A percentile compares a stretch with the other conserved stretches of the same genome.
Evolutionary conservation across 1,284 basidiomycete genomes (phyloP).

Genomic region (Ceratobasidium sp.): DNA sequence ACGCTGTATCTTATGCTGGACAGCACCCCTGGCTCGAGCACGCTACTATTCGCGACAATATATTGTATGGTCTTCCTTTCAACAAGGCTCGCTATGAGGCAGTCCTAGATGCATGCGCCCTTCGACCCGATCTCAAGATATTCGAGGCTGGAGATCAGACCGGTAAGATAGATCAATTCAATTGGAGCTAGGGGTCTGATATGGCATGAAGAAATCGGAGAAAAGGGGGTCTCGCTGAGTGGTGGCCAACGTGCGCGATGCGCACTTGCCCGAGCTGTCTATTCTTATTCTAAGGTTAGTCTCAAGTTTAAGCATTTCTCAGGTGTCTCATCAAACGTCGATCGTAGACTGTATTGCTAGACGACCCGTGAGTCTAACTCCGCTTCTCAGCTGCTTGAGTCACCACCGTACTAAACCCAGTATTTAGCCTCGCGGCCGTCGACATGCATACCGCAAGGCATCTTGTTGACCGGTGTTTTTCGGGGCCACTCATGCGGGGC

Average conservation of each 20-base stretch:
- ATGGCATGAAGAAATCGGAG: slow-evolving; percentile 68
- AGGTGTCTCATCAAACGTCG: slow-evolving; percentile 31
- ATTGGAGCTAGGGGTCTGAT: slow-evolving; percentile 1
- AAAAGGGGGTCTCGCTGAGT: slow-evolving; percentile 70
- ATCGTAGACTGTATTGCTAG: slow-evolving; percentile 76
- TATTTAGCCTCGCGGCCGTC: slow-evolving; percentile 77
- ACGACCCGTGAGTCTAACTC: slow-evolving; percentile 71
- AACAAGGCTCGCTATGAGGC: slow-evolving; percentile 76
- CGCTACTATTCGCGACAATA: slow-evolving; percentile 83
- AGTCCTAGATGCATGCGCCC: slow-evolving; percentile 83
- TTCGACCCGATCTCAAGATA: slow-evolving; percentile 75
- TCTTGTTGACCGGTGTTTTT: slow-evolving; percentile 70
- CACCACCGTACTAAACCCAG: slow-evolving; percentile 2
- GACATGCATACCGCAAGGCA: slow-evolving; percentile 89
- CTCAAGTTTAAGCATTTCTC: slow-evolving; percentile 35
- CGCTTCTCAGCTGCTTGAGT: not conserved
- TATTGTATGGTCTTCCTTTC: slow-evolving; percentile 77
- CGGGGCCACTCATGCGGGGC: slow-evolving; percentile 68
- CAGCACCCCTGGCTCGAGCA: slow-evolving; percentile 55
- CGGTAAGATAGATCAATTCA: slow-evolving; percentile 55
- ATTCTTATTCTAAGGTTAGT: slow-evolving; percentile 64
- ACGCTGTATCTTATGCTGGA: slow-evolving; percentile 65
- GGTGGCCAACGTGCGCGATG: slow-evolving; percentile 86
- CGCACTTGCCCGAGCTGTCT: slow-evolving; percentile 72
- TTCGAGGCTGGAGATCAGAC: slow-evolving; percentile 87